These are phyloP conservation scores for Setomelanomma holmii DNA, from an alignment of 2,329 filamentous ascomycete genomes.

Conservation along the genomic window DNA sequence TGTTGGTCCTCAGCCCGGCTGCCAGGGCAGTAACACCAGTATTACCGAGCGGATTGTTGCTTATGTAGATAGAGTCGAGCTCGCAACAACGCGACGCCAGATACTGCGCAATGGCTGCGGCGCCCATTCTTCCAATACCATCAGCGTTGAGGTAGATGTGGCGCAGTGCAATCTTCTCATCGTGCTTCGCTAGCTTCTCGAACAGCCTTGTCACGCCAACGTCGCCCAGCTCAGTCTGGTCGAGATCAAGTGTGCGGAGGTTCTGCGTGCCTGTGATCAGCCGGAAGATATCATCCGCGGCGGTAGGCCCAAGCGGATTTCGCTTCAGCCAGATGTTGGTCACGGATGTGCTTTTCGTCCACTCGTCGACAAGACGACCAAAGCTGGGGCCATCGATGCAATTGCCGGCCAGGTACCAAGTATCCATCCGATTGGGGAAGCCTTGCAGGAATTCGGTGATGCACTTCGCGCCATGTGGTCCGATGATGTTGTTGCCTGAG, in stretches of 20 bases:
- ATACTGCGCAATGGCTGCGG: constrained; percentile 33
- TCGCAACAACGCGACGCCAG: constrained; percentile 32
- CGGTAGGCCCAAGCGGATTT: constrained; percentile 56
- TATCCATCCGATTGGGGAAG: constrained; percentile 58
- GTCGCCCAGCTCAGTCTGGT: constrained; percentile 61
- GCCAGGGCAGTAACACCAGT: constrained; percentile 29
- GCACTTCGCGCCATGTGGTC: constrained; percentile 55
- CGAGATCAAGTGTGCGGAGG: constrained; percentile 60
- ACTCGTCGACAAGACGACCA: constrained; percentile 53
- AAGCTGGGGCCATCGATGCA: constrained; percentile 58
- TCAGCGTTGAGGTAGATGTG: constrained; percentile 45
- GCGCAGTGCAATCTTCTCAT: constrained; percentile 30
- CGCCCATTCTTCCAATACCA: constrained; percentile 33
- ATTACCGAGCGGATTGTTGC: constrained; percentile 44
- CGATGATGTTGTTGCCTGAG: constrained; percentile 62
- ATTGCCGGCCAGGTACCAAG: constrained; percentile 64
- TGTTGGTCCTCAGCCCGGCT: constrained; percentile 27
- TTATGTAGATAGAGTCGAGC: constrained; percentile 40
- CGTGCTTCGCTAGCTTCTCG: constrained; percentile 43
- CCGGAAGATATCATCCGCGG: constrained; percentile 52
- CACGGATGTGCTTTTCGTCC: constrained; percentile 53
- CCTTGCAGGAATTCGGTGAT: constrained; percentile 54
- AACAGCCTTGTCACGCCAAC: constrained; percentile 56
- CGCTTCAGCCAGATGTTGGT: constrained; percentile 64
- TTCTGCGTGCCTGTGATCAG: constrained; percentile 54